A percentile compares a stretch with the other conserved stretches of the same genome.
Evolutionary conservation across 805 yeast genomes (phyloP).

Genomic region (fission yeast (Schizosaccharomyces pombe)): ASM294v3 CU329670.1:4161501-4162000

Average conservation of each 20-base stretch:
- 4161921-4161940: background rate
- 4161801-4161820: constrained; percentile 95
- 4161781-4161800: constrained; percentile 69
- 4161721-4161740: constrained; percentile 81
- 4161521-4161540: constrained; percentile 58
- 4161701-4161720: constrained; percentile 73
- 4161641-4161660: constrained; percentile 43
- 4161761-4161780: constrained; percentile 48
- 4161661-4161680: constrained; percentile 48
- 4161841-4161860: constrained; percentile 55
- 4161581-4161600: constrained; percentile 85
- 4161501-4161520: constrained; percentile 60
- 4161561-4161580: constrained; percentile 85
- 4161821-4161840: constrained; percentile 72
- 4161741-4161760: constrained; percentile 65
- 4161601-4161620: constrained; percentile 83
- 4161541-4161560: constrained; percentile 75
- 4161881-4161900: constrained; percentile 23
- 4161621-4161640: constrained; percentile 93
- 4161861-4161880: constrained; percentile 36
- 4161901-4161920: background rate
- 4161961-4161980: too few relatives aligned
- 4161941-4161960: background rate
- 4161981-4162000: too few relatives aligned
- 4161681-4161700: constrained; percentile 89